Base-by-base conservation (phyloP, 192 early-diverging fungal species). In the Chytriomyces confervae region DNA sequence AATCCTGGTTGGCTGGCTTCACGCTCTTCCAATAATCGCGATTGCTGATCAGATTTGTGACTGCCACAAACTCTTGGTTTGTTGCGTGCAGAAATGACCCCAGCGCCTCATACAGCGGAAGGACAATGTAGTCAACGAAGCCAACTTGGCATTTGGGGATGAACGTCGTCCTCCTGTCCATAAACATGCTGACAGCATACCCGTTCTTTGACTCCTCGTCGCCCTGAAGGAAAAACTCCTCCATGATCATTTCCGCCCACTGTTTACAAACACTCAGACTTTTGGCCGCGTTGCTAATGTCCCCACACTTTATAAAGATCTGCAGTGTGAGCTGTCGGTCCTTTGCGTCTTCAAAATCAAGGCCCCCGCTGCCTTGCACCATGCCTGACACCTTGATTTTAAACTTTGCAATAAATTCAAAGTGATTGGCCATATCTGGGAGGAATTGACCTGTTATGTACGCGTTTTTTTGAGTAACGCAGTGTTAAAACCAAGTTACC, bases 321-420 rank as follows among this genome's bases (percentile, higher is more conserved):
- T 90, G 86, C 64, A 87, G 66, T 10, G 83, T 36, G 60, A 86
- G 69, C 50, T 86, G 81, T 46, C 86, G 61, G 66, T 83, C 84
- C 63, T 90, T 86, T 6, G 67, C 57, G 66, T 86, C 80, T 9
- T 77, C 63, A 47, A 84, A 77, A 50, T 87, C 68, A n/a, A 85
- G 60, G 0, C 79, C 83, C 24, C 23, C 53, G 36, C 53, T 49
- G 8, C 20, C 13, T 16, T 51, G 10, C n/a, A 10, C 36, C 24
- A 76, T 48, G 10, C 80, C 53, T n/a, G 36, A 69, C 7, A 88
- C 75, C 66, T 84, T 87, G 62, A 88, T 88, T 68, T 89, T 89
- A 74, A 90, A 90, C 77, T 89, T 89, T 18, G 84, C 79, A 61
- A 88, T 85, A 69, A 83, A 88, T 77, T 89, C 88, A 82, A 89